A percentile compares a stretch with the other conserved stretches of the same genome.
Evolutionary conservation across 2,329 filamentous ascomycete species (phyloP).

Genomic region (Pseudogymnoascus sp.): DNA sequence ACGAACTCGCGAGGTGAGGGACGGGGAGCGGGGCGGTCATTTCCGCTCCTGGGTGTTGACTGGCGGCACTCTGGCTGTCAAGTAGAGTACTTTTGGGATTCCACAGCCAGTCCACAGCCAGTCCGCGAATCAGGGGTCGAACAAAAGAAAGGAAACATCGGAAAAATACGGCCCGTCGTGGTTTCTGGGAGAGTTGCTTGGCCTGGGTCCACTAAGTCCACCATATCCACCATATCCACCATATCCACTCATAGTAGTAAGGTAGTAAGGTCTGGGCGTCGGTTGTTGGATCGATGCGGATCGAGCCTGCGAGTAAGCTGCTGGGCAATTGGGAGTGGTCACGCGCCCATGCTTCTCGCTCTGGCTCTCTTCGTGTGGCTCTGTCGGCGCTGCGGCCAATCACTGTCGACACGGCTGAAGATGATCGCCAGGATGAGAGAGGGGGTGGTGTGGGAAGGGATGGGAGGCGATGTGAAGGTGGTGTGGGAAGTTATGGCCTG

Average conservation of each 20-base stretch:
- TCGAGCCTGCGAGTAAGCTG: background rate
- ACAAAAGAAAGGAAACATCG: background rate
- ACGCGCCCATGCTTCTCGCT: background rate
- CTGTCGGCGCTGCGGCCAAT: background rate
- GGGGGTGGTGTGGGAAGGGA: background rate
- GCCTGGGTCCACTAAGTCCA: background rate
- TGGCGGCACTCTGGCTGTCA: background rate
- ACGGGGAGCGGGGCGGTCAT: conserved; percentile 3
- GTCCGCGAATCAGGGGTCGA: background rate
- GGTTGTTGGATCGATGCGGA: conserved; percentile 5
- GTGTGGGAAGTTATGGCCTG: background rate
- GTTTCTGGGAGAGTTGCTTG: background rate
- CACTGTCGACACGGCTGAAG: background rate
- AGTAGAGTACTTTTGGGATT: background rate
- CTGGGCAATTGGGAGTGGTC: background rate
- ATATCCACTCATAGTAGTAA: background rate
- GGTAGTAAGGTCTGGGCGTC: background rate
- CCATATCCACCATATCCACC: background rate
- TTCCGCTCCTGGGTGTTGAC: background rate
- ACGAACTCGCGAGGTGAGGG: background rate
- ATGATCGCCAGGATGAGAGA: background rate
- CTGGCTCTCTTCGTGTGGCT: background rate
- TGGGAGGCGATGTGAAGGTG: background rate
- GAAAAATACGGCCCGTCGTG: background rate
- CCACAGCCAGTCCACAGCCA: background rate